Conservation (phyloP, 805 yeast species). For the Hanseniaspora singularis region DNA sequence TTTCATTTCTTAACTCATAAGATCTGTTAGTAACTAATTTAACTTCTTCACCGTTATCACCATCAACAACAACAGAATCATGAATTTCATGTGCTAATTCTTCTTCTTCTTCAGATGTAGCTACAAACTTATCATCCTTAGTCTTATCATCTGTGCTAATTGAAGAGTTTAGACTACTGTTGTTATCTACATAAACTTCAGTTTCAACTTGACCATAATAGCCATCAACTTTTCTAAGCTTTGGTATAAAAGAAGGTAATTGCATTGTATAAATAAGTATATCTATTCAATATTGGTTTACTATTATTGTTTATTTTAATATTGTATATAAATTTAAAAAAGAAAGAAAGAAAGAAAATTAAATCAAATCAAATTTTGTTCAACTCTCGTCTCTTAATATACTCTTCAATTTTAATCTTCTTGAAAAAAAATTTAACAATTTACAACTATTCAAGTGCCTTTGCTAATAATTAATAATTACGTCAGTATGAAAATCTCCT, state of each 20-base stretch:
- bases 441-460: too few relatives aligned
- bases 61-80: conserved; percentile 6
- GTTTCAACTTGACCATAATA: conserved; percentile 13
- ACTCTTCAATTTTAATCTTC: too few relatives aligned
- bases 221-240: conserved; percentile 7
- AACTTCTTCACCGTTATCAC: conserved; percentile 8
- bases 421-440: too few relatives aligned
- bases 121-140: too few relatives aligned
- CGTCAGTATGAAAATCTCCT: too few relatives aligned
- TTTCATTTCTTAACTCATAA: conserved; percentile 32
- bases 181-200: background rate
- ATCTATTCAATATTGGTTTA: background rate
- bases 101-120: too few relatives aligned
- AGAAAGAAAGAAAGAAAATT: too few relatives aligned
- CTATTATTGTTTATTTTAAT: background rate
- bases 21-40: conserved; percentile 26
- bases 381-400: too few relatives aligned
- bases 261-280: background rate
- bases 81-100: background rate
- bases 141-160: background rate
- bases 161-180: background rate
- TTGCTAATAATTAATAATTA: too few relatives aligned
- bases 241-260: conserved; percentile 2
- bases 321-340: too few relatives aligned
- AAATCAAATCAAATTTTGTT: too few relatives aligned